Conservation (phyloP, 1,139 yeast genomes). For the Waltiozyma solani region DNA sequence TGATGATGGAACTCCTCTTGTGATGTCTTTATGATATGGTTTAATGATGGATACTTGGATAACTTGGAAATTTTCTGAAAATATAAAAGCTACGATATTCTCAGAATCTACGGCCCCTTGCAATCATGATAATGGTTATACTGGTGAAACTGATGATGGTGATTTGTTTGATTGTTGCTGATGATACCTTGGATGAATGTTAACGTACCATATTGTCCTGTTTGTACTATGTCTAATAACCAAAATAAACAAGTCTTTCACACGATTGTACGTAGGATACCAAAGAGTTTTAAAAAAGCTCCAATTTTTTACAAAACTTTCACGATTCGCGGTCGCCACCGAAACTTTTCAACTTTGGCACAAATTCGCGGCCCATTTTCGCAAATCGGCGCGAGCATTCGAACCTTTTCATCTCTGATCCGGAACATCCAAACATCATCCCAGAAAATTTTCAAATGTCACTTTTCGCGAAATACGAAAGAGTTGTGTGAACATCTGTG, state of each 20-base stretch:
- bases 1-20: no score
- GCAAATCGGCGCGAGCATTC: no score
- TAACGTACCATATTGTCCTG: slow-evolving; percentile 1
- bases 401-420: not conserved
- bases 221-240: not conserved
- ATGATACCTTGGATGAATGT: not conserved
- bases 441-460: not conserved
- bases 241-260: not conserved
- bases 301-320: not conserved
- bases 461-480: no score
- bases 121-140: not conserved
- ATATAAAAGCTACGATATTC: not conserved
- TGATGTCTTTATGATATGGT: no score
- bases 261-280: not conserved
- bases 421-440: not conserved
- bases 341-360: not conserved
- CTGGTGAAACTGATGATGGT: not conserved
- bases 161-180: not conserved
- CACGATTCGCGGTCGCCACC: not conserved
- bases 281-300: not conserved
- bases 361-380: not conserved
- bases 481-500: no score
- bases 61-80: not conserved
- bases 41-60: no score
- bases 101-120: not conserved